Evolutionary conservation across 1,284 basidiomycete genomes (phyloP).

Genomic region (Vanrija humicola): DNA sequence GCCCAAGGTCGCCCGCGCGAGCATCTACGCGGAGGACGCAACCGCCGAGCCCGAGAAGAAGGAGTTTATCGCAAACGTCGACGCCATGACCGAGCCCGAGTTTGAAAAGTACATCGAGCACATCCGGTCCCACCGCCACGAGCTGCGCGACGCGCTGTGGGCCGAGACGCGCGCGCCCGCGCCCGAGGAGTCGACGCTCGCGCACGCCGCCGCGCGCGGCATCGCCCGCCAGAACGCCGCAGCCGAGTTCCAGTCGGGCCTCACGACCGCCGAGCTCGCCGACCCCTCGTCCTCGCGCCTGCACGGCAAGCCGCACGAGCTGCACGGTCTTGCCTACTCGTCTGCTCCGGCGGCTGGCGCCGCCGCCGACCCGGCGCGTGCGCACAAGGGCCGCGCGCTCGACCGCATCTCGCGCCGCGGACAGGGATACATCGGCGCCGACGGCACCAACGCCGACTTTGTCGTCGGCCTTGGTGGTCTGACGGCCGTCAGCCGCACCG

Average conservation of each 20-base stretch:
- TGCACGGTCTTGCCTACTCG: constrained; percentile 41
- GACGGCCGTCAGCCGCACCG: constrained; percentile 22
- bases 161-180: background rate
- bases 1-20: constrained; percentile 4
- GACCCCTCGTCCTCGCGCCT: constrained; percentile 13
- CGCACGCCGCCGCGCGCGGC: constrained; percentile 5
- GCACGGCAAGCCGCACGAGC: constrained; percentile 29
- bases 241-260: constrained; percentile 24
- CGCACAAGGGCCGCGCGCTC: constrained; percentile 17
- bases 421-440: constrained; percentile 17
- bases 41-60: background rate
- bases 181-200: constrained; percentile 11
- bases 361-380: constrained; percentile 5
- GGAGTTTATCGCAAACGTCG: constrained; percentile 37
- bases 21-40: constrained; percentile 1
- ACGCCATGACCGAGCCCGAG: constrained; percentile 37
- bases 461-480: constrained; percentile 43
- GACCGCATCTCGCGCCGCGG: constrained; percentile 9
- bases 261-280: constrained; percentile 16
- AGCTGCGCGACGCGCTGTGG: constrained; percentile 10
- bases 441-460: constrained; percentile 27
- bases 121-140: constrained; percentile 24
- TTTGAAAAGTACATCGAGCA: constrained; percentile 39
- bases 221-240: constrained; percentile 8
- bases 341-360: constrained; percentile 12